Evolutionary conservation across 352 stramenopile genomes (phyloP), one percentile per base, ranked within the genome.

Genomic region (Thraustochytrium striatum): DNA sequence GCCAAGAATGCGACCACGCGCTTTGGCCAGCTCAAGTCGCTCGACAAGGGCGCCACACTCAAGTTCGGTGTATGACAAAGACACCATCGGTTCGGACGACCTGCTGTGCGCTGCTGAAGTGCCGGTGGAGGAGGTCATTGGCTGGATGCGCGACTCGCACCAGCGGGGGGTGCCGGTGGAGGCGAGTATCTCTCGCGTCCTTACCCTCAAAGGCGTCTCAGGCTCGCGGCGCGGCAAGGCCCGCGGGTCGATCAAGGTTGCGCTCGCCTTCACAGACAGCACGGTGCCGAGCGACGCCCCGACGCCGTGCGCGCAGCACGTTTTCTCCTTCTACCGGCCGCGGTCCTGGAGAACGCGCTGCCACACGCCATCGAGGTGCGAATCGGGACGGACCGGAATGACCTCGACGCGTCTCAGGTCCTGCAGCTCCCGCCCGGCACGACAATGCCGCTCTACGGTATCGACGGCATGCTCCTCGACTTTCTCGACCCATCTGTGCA

Each of bases 1-100:
- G 19, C 69, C 19, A 79, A 79, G 50, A 79, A 79, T 16, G 55
- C 69, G 19, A 79, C 69, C 25, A 72, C 72, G n/a, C 69, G 50
- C 32, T 79, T 79, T 32, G 69, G 69, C 5, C 50, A 79, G 25
- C 25, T 32, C 41, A 57, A 79, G 38, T 55, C 33, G n/a, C 3
- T n/a, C 3, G 25, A 69, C 16, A 8, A 32, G 13, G 13, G 19
- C 3, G 7, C 72, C 21, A n/a, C 21, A 8, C 55, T 79, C 39
- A 62, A 39, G 13, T n/a, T n/a, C n/a, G n/a, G 69, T 79, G 19
- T 30, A 53, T 5, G 69, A 79, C 55, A 41, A 50, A n/a, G 69
- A 79, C 43, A 28, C 36, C 3, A 8, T 55, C 25, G 30, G 13
- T 3, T 36, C 16, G 3, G 35, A 69, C 36, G 69, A 79, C 13